Evolutionary conservation across 768 basidiomycete species (phyloP), one percentile per base, ranked within the genome.

Genomic region (Phaeolepiota aurea): DNA sequence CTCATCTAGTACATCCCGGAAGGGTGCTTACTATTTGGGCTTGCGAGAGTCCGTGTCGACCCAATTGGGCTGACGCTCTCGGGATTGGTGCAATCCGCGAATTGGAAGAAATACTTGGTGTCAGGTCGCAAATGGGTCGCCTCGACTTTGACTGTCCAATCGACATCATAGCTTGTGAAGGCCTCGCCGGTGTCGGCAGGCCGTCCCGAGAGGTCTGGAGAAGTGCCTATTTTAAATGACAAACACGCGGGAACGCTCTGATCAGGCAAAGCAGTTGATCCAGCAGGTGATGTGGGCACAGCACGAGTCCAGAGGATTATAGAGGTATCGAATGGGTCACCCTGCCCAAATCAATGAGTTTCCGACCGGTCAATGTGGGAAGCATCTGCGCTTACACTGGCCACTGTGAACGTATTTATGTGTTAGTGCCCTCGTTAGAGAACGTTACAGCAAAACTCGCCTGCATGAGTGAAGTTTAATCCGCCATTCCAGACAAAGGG

Each of bases 111-210:
- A 49, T 77, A 81, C 39, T 64, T 62, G 0, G 70, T 73, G 46
- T 76, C 76, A 0, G 77, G 62, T 31, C 61, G 48, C 37, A 80
- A 53, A 2, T 63, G 63, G 0, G 57, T 65, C 1, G 76, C 75
- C 46, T 79, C 77, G 13, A 79, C 70, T 53, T 79, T 79, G 47
- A 76, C 63, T 0, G 77, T 77, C 53, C 65, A 77, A 50, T 77
- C 76, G 28, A 79, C 72, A 41, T 81, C 77, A 40, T 71, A 70
- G 40, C 61, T 67, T 0, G 76, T 76, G 54, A 74, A 76, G 1
- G 70, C 75, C 44, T 74, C 59, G 10, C 69, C 74, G 5, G 64
- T 59, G 44, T 70, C 61, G 25, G 70, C 48, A 0, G 62, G 51
- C 12, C 49, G 47, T 2, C 65, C 64, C 9, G 59, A 48, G 22